Evolutionary conservation across 805 yeast genomes (phyloP).

Genomic region (Komagataella pseudopastoris): DNA sequence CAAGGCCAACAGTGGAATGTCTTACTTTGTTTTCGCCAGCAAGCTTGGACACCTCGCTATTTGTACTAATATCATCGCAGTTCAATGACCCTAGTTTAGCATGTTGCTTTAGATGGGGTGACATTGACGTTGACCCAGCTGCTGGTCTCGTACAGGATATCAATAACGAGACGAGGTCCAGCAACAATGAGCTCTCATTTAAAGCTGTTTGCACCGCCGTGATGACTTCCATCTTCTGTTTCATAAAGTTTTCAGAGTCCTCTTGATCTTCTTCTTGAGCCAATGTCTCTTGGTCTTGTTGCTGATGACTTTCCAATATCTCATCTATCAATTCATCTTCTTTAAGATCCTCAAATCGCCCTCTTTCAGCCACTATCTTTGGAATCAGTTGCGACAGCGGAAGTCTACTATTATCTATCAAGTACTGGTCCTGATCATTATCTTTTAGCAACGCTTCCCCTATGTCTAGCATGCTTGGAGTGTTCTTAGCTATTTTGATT

Average conservation of each 20-base stretch:
- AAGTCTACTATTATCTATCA: constrained; percentile 14
- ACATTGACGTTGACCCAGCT: constrained; percentile 78
- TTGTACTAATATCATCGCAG: constrained; percentile 23
- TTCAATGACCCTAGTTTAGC: constrained; percentile 68
- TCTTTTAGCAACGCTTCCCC: constrained; percentile 3
- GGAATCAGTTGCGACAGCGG: constrained; percentile 44
- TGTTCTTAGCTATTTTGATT: not conserved
- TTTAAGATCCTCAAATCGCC: constrained; percentile 43
- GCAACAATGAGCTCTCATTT: constrained; percentile 78
- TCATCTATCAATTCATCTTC: constrained; percentile 40
- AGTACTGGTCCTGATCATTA: constrained; percentile 5
- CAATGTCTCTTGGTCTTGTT: constrained; percentile 5
- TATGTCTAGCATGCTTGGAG: not conserved
- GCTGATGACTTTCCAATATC: constrained; percentile 12
- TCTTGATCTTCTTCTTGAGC: constrained; percentile 3
- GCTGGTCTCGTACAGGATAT: constrained; percentile 75
- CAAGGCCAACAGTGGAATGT: constrained; percentile 31
- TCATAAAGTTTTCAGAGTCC: constrained; percentile 22
- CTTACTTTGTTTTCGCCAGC: constrained; percentile 15
- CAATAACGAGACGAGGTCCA: constrained; percentile 78
- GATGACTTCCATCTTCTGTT: constrained; percentile 38
- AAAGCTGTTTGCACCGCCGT: constrained; percentile 49
- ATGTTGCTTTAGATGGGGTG: constrained; percentile 64
- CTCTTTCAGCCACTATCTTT: constrained; percentile 41
- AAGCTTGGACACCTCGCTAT: constrained; percentile 8